Conservation (phyloP, 495 filamentous ascomycete genomes). For the Astrocystis sublimbata region DNA sequence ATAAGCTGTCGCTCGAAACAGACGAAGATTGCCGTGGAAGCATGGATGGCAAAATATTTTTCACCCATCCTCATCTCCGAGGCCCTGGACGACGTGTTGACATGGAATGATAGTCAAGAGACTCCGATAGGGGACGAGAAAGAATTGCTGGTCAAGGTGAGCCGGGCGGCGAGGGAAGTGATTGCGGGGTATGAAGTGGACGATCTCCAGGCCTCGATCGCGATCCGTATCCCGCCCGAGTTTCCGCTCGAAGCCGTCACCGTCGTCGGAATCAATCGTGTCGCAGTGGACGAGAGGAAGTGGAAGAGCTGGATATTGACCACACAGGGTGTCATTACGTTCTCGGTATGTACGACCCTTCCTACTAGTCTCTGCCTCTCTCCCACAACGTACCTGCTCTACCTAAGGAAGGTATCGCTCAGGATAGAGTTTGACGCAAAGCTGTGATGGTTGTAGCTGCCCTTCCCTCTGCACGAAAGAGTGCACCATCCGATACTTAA, state of each 20-base stretch:
- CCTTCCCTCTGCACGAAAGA: neutral
- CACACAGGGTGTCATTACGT: constrained; percentile 90
- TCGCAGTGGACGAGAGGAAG: constrained; percentile 83
- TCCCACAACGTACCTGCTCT: no score
- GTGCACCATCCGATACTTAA: no score
- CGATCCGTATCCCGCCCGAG: constrained; percentile 71
- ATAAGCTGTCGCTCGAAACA: constrained; percentile 72
- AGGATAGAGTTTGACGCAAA: no score
- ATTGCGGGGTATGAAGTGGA: constrained; percentile 83
- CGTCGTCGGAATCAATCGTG: constrained; percentile 76
- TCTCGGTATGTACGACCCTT: constrained; percentile 59
- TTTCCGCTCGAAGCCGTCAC: constrained; percentile 79
- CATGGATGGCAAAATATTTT: constrained; percentile 82
- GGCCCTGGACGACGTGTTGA: constrained; percentile 65
- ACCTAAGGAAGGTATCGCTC: no score
- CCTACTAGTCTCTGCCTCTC: no score
- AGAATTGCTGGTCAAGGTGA: constrained; percentile 71
- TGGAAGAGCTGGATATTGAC: constrained; percentile 84
- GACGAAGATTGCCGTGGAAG: constrained; percentile 70
- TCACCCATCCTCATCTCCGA: constrained; percentile 78
- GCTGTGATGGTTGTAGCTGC: no score
- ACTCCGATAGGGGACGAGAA: constrained; percentile 63
- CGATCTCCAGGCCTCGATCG: constrained; percentile 76
- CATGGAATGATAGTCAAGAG: constrained; percentile 66
- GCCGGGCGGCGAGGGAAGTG: constrained; percentile 67